Evolutionary conservation across 2,329 filamentous ascomycete genomes (phyloP), one percentile per base, ranked within the genome.

Genomic region (Tolypocladium endophyticum): DNA sequence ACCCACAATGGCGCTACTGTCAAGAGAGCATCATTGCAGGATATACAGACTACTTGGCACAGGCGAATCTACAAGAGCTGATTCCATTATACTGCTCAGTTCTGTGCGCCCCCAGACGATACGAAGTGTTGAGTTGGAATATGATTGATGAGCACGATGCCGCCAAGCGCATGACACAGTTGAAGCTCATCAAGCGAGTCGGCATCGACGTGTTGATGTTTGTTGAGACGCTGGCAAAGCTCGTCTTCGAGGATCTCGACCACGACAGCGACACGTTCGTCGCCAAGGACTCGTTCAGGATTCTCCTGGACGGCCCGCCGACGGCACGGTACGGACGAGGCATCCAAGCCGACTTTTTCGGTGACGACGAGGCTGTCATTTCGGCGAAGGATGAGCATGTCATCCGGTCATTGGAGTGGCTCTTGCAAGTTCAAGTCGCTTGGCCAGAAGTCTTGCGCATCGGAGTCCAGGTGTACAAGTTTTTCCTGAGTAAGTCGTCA

Each of bases 21-120:
- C 82, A 87, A 64, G 88, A 96, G 68, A 90, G 89, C 67, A 85
- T 93, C 55, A 79, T 97, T 58, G 85, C 88, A 1, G 87, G 85
- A 4, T 97, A 97, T 70, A 88, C 95, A 59, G 88, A 89, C 66
- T 87, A 89, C 62, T 76, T 99, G 43, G 85, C 89, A 52, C 80
- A 88, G 55, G 83, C 84, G 20, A 84, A 86, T 39, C 84, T 94
- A 59, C 85, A 88, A 61, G 87, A 93, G 63, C 76, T 94, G 50
- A 88, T 96, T 59, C 92, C 94, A 0, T 77, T 96, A 0, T 99
- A 99, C 72, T 92, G 90, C 63, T 91, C 91, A 11, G 87, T 90
- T 66, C 79, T 99, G 16, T 80, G 84, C 12, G 76, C 79, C 8
- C 77, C 84, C 16, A 81, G 87, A 63, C 81, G 82, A 62, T 86